A percentile compares a stretch with the other conserved stretches of the same genome.
Evolutionary conservation across 1,284 basidiomycete genomes (phyloP).

Genomic region (Pisolithus thermaeus): DNA sequence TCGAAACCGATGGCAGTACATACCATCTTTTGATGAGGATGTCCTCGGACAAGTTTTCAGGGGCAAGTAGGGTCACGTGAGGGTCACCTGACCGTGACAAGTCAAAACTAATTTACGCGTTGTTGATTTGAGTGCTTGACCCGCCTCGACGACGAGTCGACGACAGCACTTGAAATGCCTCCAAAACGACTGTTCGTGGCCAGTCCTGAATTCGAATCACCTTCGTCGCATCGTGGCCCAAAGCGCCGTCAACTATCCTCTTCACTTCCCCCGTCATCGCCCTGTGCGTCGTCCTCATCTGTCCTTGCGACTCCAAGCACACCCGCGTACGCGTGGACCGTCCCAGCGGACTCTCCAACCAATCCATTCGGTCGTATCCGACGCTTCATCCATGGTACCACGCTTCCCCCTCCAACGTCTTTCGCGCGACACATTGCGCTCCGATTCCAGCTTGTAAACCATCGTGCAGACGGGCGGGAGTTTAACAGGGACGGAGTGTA

Average conservation of each 20-base stretch:
- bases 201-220: conserved; percentile 8
- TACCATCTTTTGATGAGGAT: too few species aligned
- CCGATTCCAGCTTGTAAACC: conserved; percentile 56
- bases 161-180: conserved; percentile 13
- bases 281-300: conserved; percentile 18
- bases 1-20: neutral
- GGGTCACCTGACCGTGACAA: neutral
- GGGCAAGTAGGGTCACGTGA: neutral
- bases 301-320: conserved; percentile 22
- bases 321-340: conserved; percentile 20
- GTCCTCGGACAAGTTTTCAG: too few species aligned
- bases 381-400: conserved; percentile 26
- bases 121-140: neutral
- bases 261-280: conserved; percentile 26
- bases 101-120: neutral
- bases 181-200: conserved; percentile 22
- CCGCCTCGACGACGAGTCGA: too few species aligned
- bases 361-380: conserved; percentile 50
- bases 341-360: conserved; percentile 47
- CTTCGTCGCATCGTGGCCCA: conserved; percentile 25
- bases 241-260: conserved; percentile 23
- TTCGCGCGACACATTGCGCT: conserved; percentile 54
- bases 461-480: conserved; percentile 17
- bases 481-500: conserved; percentile 42
- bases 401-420: conserved; percentile 42